Evolutionary conservation across 2,329 filamentous ascomycete species (phyloP).

Genomic region (Chrysosporium keratinophilum): DNA sequence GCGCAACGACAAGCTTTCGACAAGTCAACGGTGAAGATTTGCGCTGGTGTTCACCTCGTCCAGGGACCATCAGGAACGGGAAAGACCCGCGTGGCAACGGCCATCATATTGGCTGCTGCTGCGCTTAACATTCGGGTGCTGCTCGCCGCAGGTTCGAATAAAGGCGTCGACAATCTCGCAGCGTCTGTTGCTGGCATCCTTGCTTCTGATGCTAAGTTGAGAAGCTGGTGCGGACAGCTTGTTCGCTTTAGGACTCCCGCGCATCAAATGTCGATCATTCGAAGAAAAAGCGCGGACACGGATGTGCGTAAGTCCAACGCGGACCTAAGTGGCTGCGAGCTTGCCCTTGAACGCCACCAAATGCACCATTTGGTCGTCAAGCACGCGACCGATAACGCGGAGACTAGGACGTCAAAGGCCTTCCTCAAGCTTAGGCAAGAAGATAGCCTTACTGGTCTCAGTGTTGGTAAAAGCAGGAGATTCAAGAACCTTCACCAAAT

Average conservation of each 20-base stretch:
- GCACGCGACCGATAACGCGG: background rate
- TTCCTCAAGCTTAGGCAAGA: background rate
- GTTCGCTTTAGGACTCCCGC: background rate
- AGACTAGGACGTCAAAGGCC: background rate
- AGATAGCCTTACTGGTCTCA: background rate
- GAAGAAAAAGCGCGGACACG: background rate
- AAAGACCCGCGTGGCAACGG: constrained; percentile 11
- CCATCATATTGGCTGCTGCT: constrained; percentile 9
- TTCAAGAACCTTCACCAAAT: background rate
- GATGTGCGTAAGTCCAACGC: background rate
- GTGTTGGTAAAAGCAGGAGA: background rate
- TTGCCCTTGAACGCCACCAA: background rate
- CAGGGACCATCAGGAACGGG: constrained; percentile 12
- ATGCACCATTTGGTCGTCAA: background rate
- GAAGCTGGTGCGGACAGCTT: background rate
- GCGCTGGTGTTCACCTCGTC: constrained; percentile 7
- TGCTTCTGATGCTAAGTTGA: background rate
- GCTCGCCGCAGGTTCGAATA: constrained; percentile 7
- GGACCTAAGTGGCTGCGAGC: background rate
- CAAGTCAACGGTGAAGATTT: background rate
- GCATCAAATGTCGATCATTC: background rate
- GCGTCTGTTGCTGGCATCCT: constrained; percentile 4
- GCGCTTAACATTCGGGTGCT: constrained; percentile 8
- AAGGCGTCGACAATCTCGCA: constrained; percentile 10
- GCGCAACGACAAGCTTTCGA: constrained; percentile 1